A percentile compares a stretch with the other conserved stretches of the same genome.
phyloP scores from a whole-genome alignment of 176 grass and related monocot genomes.

The Carex cristatella region DNA sequence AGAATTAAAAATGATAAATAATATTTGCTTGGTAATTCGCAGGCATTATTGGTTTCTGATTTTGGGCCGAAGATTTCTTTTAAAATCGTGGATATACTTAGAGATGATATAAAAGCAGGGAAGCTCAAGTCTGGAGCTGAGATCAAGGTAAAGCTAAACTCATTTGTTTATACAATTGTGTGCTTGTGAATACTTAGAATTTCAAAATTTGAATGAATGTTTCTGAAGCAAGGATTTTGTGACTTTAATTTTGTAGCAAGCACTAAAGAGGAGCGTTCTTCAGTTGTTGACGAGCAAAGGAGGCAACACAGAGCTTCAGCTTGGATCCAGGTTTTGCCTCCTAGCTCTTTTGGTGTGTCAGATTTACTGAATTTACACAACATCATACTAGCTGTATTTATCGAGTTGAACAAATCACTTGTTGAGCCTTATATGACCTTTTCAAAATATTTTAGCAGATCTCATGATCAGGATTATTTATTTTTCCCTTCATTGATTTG shows the following conservation, averaged over 20 bases:
- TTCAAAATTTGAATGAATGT: background rate
- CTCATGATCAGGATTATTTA: slow-evolving; percentile 4
- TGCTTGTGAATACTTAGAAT: background rate
- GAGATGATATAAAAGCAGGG: slow-evolving; percentile 77
- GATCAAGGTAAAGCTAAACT: slow-evolving; percentile 58
- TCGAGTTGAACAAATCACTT: background rate
- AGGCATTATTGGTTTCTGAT: slow-evolving; percentile 93
- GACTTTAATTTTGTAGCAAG: slow-evolving; percentile 32
- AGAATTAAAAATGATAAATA: background rate
- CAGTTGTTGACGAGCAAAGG: slow-evolving; percentile 74
- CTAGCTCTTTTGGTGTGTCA: slow-evolving; percentile 7
- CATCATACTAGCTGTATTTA: background rate
- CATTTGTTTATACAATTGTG: background rate
- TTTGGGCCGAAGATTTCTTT: slow-evolving; percentile 97
- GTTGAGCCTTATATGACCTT: background rate
- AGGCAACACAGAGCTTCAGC: slow-evolving; percentile 69
- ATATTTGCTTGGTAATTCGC: background rate
- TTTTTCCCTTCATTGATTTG: background rate
- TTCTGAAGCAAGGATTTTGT: background rate
- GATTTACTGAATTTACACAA: background rate
- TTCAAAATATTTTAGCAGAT: background rate
- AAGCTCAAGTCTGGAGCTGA: slow-evolving; percentile 92
- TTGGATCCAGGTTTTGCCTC: slow-evolving; percentile 67
- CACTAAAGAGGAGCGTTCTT: slow-evolving; percentile 71
- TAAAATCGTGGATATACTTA: slow-evolving; percentile 77